phyloP scores from a whole-genome alignment of 331 rosid genomes.

The Quercus lobata region DNA sequence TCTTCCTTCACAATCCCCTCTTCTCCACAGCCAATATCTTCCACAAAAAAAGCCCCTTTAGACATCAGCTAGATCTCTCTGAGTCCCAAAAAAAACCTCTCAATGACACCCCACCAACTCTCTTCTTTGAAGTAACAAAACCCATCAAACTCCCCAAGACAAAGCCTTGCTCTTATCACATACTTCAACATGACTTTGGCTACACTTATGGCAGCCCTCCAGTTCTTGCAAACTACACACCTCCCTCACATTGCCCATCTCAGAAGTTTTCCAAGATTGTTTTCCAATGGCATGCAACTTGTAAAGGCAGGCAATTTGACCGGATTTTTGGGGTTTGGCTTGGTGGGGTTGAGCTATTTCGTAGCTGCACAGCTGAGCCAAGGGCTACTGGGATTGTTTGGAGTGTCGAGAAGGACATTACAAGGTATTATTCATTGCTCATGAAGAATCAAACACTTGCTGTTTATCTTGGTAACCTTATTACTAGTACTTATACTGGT shows the following conservation, averaged over 20 bases:
- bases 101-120: slow-evolving; percentile 40
- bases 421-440: slow-evolving; percentile 65
- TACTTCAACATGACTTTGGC: slow-evolving; percentile 73
- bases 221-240: slow-evolving; percentile 54
- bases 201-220: slow-evolving; percentile 65
- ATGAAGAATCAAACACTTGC: slow-evolving; percentile 56
- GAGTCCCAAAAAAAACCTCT: not conserved
- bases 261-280: slow-evolving; percentile 58
- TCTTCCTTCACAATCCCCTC: slow-evolving; percentile 22
- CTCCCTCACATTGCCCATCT: slow-evolving; percentile 54
- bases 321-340: slow-evolving; percentile 94
- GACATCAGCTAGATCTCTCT: slow-evolving; percentile 1
- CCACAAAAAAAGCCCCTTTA: slow-evolving; percentile 34
- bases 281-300: slow-evolving; percentile 72
- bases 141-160: slow-evolving; percentile 58
- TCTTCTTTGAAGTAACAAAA: slow-evolving; percentile 63
- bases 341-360: slow-evolving; percentile 80
- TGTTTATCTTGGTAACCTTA: slow-evolving; percentile 64
- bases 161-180: slow-evolving; percentile 52
- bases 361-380: slow-evolving; percentile 94
- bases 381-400: slow-evolving; percentile 65
- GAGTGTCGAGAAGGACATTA: slow-evolving; percentile 76
- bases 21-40: slow-evolving; percentile 32
- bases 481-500: slow-evolving; percentile 65
- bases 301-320: slow-evolving; percentile 75